Evolutionary conservation across 352 stramenopile genomes (phyloP).

Genomic region (Saprolegnia parasitica): DNA sequence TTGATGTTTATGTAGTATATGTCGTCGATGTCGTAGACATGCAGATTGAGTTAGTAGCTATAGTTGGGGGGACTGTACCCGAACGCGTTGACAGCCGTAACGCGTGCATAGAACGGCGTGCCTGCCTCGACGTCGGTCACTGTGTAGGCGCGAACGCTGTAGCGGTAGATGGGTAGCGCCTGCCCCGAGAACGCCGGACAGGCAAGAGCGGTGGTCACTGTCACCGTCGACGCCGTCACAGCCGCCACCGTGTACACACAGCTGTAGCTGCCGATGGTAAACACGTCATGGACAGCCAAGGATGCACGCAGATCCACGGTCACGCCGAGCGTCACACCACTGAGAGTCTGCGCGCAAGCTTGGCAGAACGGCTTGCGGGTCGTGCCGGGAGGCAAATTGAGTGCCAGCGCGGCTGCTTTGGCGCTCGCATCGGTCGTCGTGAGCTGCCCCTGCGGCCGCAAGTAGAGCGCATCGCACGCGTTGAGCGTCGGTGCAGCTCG

Average conservation of each 20-base stretch:
- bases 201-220: neutral
- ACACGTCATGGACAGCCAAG: slow-evolving; percentile 40
- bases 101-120: slow-evolving; percentile 56
- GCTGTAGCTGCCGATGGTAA: slow-evolving; percentile 29
- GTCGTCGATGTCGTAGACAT: slow-evolving; percentile 3
- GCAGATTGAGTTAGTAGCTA: slow-evolving; percentile 9
- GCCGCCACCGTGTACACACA: slow-evolving; percentile 18
- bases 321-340: slow-evolving; percentile 38
- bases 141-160: slow-evolving; percentile 23
- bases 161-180: slow-evolving; percentile 25
- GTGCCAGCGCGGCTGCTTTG: slow-evolving; percentile 37
- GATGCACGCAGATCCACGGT: slow-evolving; percentile 34
- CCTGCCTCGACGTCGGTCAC: slow-evolving; percentile 33
- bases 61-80: slow-evolving; percentile 39
- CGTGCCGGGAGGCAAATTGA: slow-evolving; percentile 46
- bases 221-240: slow-evolving; percentile 11
- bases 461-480: slow-evolving; percentile 47
- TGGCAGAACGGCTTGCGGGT: slow-evolving; percentile 43
- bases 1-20: slow-evolving; percentile 14
- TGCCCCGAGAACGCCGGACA: slow-evolving; percentile 22
- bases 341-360: slow-evolving; percentile 56
- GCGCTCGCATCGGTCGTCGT: slow-evolving; percentile 41
- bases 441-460: slow-evolving; percentile 6
- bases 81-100: slow-evolving; percentile 56
- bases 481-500: slow-evolving; percentile 37